phyloP scores from a whole-genome alignment of 345 rosid species.

The Gossypium anomalum region DNA sequence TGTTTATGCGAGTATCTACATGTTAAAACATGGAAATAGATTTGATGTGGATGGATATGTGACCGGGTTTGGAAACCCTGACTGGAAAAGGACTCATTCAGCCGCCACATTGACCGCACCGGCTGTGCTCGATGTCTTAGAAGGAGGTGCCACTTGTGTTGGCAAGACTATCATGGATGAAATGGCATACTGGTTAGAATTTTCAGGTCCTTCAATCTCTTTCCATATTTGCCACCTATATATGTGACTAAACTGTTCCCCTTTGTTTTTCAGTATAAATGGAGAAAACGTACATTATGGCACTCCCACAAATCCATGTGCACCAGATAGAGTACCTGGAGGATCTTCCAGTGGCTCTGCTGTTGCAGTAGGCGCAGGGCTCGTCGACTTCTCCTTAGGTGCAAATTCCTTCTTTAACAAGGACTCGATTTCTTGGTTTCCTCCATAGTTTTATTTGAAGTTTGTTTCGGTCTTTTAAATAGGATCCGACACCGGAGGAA shows the following conservation, averaged over 20 bases:
- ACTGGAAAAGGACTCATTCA: constrained; percentile 82
- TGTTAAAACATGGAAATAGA: constrained; percentile 32
- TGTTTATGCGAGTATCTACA: background rate
- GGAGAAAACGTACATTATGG: constrained; percentile 90
- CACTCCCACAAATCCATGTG: constrained; percentile 79
- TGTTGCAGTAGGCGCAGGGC: constrained; percentile 77
- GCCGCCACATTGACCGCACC: constrained; percentile 73
- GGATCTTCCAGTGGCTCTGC: constrained; percentile 99
- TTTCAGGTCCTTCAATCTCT: background rate
- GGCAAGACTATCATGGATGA: constrained; percentile 90
- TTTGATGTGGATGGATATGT: constrained; percentile 80
- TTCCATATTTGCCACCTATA: background rate
- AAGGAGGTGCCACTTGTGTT: constrained; percentile 64
- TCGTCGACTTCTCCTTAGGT: constrained; percentile 88
- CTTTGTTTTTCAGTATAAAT: constrained; percentile 44
- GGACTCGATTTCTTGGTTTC: background rate
- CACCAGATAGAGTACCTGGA: constrained; percentile 71
- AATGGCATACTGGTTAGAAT: constrained; percentile 77
- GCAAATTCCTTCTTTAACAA: constrained; percentile 9
- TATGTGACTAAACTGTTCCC: background rate
- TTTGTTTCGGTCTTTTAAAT: background rate
- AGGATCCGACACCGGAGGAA: constrained; percentile 97
- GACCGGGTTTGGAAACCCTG: constrained; percentile 90
- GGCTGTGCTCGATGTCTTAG: constrained; percentile 53
- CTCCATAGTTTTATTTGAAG: background rate